Base-by-base conservation (phyloP, 2,329 filamentous ascomycete species). In the Graphium sp. region DNA sequence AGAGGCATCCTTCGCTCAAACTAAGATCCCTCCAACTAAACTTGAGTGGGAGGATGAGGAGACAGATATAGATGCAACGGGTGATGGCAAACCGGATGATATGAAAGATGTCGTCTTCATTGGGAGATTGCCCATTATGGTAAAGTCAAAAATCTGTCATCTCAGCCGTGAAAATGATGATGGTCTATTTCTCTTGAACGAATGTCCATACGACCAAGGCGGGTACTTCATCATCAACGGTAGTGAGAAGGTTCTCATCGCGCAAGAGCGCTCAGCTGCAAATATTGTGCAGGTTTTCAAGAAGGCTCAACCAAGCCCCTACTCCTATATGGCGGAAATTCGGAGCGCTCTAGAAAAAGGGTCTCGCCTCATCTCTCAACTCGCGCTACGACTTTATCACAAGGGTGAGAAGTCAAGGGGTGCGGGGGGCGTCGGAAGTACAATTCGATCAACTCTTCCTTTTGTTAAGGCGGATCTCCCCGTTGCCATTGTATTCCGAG, bases 171-270 rank as follows among this genome's bases (percentile, higher is more conserved):
- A 91, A 46, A 70, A 72, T 27, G 87, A 95, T 38, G 76, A 89
- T 30, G 77, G 81, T 28, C 64, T 98, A 2, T 95, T 92, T 49
- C 66, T 80, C 26, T 75, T 91, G 52, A 93, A 93, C 47, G 89
- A 98, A 55, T 98, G 89, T 41, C 89, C 89, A 1, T 98, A 94
- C 51, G 89, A 98, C 46, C 89, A 94, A 47, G 89, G 89, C 40
- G 89, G 89, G 39, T 98, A 98, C 55, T 98, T 98, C 47, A 83
- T 98, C 43, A 98, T 98, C 64, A 98, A 98, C 56, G 89, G 89
- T 24, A 92, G 82, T 53, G 89, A 98, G 49, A 98, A 98, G 63
- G 89, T 98, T 14, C 59, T 98, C 41, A 98, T 98, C 43, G 89
- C 89, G 2, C 89, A 98, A 50, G 89, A 98, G 54, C 79, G 89